Evolutionary conservation across 345 rosid species (phyloP).

Genomic region (Aquilaria sinensis): DNA sequence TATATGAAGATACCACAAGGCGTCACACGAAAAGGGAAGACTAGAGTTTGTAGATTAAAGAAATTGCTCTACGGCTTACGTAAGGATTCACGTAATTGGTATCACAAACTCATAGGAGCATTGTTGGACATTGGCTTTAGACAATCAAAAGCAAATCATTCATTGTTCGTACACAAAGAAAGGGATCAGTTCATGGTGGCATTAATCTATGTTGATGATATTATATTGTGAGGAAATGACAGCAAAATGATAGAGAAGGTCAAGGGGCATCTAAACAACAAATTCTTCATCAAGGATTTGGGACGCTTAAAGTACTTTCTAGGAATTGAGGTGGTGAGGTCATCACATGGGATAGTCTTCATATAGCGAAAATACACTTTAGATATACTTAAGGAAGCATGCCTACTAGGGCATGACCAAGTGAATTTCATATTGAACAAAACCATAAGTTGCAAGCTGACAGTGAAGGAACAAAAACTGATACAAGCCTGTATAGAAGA

Average conservation of each 20-base stretch:
- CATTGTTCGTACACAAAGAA: background rate
- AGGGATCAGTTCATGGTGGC: background rate
- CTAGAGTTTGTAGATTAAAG: no score
- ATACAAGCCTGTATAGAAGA: no score
- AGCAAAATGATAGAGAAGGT: no score
- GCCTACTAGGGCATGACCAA: background rate
- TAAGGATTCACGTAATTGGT: background rate
- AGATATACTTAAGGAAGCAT: background rate
- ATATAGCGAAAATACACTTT: no score
- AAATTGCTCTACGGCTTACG: background rate
- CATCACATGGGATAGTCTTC: background rate
- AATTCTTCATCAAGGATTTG: no score
- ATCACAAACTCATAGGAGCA: background rate
- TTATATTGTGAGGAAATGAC: no score
- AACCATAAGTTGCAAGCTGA: background rate
- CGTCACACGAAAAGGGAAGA: no score
- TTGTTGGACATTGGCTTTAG: background rate
- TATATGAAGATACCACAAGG: no score
- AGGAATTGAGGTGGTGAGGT: no score
- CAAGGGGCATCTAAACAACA: no score
- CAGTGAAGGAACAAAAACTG: background rate
- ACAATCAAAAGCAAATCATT: background rate
- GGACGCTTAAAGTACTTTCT: no score
- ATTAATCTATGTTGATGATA: background rate
- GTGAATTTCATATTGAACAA: background rate